Percentiles rank a stretch among this genome's conserved stretches.
Evolutionary conservation across 305 asterid genomes (phyloP).

Genomic region (Fraxinus nigra): DNA sequence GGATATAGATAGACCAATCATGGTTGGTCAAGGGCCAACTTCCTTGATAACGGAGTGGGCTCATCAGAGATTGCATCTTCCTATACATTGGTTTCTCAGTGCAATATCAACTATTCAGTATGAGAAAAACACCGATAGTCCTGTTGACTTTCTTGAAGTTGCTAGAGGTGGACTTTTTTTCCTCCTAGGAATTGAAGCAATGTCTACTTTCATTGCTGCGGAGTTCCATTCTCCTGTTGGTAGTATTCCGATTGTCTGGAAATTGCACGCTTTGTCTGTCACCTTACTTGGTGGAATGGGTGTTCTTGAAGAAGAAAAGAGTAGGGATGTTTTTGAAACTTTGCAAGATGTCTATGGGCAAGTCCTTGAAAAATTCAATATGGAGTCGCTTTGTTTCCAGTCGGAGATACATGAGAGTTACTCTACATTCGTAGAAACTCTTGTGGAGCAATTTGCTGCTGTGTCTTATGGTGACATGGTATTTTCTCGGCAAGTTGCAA

Average conservation of each 20-base stretch:
- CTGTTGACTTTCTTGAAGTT: slow-evolving; percentile 45
- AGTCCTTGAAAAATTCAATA: slow-evolving; percentile 32
- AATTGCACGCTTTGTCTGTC: slow-evolving; percentile 79
- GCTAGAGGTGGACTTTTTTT: slow-evolving; percentile 81
- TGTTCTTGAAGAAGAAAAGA: slow-evolving; percentile 72
- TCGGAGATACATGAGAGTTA: slow-evolving; percentile 68
- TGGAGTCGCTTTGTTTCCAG: slow-evolving; percentile 47
- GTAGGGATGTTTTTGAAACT: slow-evolving; percentile 60
- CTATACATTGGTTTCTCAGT: slow-evolving; percentile 88
- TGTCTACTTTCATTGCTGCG: slow-evolving; percentile 34
- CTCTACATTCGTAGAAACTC: slow-evolving; percentile 68
- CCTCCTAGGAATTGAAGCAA: slow-evolving; percentile 73
- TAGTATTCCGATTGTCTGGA: slow-evolving; percentile 73
- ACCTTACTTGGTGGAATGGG: slow-evolving; percentile 61
- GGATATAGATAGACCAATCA: slow-evolving; percentile 34
- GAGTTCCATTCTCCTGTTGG: slow-evolving; percentile 39
- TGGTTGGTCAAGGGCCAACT: slow-evolving; percentile 30
- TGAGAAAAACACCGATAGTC: slow-evolving; percentile 30
- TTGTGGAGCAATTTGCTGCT: slow-evolving; percentile 88
- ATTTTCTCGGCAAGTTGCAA: slow-evolving; percentile 81
- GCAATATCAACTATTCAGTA: slow-evolving; percentile 53
- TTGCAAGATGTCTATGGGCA: slow-evolving; percentile 75
- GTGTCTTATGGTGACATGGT: slow-evolving; percentile 82
- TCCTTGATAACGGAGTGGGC: slow-evolving; percentile 76
- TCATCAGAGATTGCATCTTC: slow-evolving; percentile 86